These are phyloP conservation scores for Pleoardoris graminearum DNA, from an alignment of 2,329 filamentous ascomycete species.

Conservation along the genomic window DNA sequence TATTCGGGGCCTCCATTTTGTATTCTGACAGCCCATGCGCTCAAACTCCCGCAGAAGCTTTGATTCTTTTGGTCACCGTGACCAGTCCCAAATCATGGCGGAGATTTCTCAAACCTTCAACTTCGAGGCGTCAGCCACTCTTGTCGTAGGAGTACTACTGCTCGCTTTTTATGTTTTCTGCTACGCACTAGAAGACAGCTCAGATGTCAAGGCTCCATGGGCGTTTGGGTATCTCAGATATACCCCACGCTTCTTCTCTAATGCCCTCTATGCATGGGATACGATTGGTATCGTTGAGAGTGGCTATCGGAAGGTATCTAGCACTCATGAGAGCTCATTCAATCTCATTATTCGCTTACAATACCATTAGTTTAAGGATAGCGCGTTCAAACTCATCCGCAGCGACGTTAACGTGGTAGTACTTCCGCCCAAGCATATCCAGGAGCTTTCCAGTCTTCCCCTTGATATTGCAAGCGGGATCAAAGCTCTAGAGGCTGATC, in stretches of 20 bases:
- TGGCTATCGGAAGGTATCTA: neutral
- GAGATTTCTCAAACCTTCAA: neutral
- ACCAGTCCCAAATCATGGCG: neutral
- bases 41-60: too few species aligned
- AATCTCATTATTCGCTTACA: neutral
- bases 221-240: neutral
- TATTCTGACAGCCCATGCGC: too few species aligned
- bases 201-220: neutral
- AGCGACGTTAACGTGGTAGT: slow-evolving; percentile 9
- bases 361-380: slow-evolving; percentile 4
- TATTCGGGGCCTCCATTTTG: too few species aligned
- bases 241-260: neutral
- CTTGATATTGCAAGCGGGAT: slow-evolving; percentile 1
- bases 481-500: slow-evolving; percentile 8
- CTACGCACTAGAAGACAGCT: neutral
- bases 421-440: slow-evolving; percentile 1
- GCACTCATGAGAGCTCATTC: neutral
- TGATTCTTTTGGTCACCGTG: too few species aligned
- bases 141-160: neutral
- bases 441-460: slow-evolving; percentile 9
- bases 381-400: slow-evolving; percentile 9
- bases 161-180: neutral
- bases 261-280: neutral
- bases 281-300: neutral
- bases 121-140: neutral